These are phyloP conservation scores for Linnemannia hyalina DNA, from an alignment of 192 early-diverging fungal genomes.

Conservation along the genomic window DNA sequence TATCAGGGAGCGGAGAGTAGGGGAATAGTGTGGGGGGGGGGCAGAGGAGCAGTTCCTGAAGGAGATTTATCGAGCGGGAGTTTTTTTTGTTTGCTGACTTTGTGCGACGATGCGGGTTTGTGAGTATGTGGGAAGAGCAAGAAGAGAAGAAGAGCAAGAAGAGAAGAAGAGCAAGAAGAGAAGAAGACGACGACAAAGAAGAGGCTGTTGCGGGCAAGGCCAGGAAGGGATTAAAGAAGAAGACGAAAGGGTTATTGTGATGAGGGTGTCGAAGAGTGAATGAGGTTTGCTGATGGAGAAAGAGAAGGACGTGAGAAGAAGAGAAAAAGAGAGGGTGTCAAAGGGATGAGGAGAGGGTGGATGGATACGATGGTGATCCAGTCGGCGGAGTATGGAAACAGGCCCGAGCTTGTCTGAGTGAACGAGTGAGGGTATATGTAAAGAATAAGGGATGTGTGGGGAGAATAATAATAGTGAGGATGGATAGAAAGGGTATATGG, in stretches of 20 bases:
- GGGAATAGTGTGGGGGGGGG: slow-evolving; percentile 1
- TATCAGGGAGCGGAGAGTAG: background rate
- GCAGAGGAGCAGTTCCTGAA: background rate
- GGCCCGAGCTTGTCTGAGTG: slow-evolving; percentile 1
- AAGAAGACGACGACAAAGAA: background rate
- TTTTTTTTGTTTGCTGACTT: background rate
- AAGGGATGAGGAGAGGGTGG: background rate
- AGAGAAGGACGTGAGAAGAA: too few relatives aligned
- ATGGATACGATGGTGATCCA: background rate
- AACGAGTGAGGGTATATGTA: background rate
- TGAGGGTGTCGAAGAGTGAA: background rate
- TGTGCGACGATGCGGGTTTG: slow-evolving; percentile 6
- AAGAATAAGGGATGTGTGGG: background rate
- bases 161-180: background rate
- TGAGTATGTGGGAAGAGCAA: background rate
- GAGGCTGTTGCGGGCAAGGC: background rate
- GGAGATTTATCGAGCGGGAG: background rate
- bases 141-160: too few relatives aligned
- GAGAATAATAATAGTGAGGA: background rate
- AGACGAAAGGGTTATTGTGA: background rate
- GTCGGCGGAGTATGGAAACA: background rate
- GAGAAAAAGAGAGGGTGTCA: background rate
- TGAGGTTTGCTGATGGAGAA: background rate
- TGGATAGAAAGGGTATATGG: background rate
- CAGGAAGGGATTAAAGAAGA: background rate